Conservation (phyloP, 208 protist species). For the Baffinella frigidus region DNA sequence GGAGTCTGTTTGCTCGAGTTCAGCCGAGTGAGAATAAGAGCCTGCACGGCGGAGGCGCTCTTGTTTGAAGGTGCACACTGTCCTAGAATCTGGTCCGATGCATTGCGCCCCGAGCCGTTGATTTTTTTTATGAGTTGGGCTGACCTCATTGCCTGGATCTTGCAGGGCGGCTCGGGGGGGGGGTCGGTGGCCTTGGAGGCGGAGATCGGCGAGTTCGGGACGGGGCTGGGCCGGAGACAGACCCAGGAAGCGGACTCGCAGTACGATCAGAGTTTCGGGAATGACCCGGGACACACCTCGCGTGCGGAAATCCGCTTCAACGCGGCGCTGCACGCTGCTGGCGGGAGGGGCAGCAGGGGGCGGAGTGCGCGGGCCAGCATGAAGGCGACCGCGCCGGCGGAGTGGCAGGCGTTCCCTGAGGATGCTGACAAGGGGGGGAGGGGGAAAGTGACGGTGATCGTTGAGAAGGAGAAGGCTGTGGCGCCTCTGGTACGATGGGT, state of each 20-base stretch:
- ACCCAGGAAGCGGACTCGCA: not conserved
- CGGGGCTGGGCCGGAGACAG: not conserved
- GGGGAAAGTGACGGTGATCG: slow-evolving; percentile 7
- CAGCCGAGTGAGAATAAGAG: too few relatives aligned
- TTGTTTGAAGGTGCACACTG: too few relatives aligned
- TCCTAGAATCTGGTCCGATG: too few relatives aligned
- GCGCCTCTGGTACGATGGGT: not conserved
- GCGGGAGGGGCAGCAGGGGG: not conserved
- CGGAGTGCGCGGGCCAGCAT: not conserved
- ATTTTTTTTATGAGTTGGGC: too few relatives aligned
- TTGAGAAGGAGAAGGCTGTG: not conserved
- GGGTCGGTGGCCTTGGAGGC: not conserved
- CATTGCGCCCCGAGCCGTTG: too few relatives aligned
- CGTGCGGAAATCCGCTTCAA: slow-evolving; percentile 29
- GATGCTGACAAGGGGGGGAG: not conserved
- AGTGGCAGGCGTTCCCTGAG: not conserved
- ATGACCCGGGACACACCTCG: slow-evolving; percentile 56
- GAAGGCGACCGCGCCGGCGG: not conserved
- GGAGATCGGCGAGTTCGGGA: slow-evolving; percentile 17
- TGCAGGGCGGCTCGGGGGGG: too few relatives aligned
- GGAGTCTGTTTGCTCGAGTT: too few relatives aligned
- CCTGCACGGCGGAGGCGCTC: too few relatives aligned
- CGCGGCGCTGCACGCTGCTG: slow-evolving; percentile 21
- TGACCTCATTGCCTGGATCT: too few relatives aligned
- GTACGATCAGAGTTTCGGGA: slow-evolving; percentile 37